Evolutionary conservation across 2,329 filamentous ascomycete species (phyloP).

Genomic region (Fusarium pseudograminearum): DNA sequence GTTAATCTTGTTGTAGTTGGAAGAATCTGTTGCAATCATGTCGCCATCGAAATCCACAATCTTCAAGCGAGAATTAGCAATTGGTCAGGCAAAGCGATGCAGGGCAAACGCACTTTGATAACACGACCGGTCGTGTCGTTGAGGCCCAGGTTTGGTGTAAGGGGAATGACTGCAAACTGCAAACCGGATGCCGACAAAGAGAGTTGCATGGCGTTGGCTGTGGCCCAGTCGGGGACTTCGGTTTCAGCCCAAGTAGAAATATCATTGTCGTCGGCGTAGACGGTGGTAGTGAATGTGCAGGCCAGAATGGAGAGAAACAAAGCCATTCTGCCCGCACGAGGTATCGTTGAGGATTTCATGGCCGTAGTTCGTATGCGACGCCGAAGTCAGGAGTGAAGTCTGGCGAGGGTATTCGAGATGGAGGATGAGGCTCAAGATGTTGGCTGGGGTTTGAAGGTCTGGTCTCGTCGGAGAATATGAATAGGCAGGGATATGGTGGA

Average conservation of each 20-base stretch:
- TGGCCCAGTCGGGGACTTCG: conserved; percentile 56
- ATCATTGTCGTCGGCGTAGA: conserved; percentile 50
- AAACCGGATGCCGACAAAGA: conserved; percentile 50
- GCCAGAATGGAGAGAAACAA: conserved; percentile 41
- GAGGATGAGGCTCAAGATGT: conserved; percentile 13
- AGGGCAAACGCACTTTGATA: conserved; percentile 53
- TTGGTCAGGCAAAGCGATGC: not conserved
- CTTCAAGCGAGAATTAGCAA: conserved; percentile 48
- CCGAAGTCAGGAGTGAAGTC: not conserved
- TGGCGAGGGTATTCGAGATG: not conserved
- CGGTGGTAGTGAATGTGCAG: conserved; percentile 48
- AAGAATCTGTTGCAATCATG: conserved; percentile 58
- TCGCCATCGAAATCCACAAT: conserved; percentile 58
- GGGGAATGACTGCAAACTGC: conserved; percentile 60
- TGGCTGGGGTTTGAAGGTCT: conserved; percentile 16
- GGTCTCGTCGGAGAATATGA: conserved; percentile 31
- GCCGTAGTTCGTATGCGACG: not conserved
- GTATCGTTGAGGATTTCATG: conserved; percentile 31
- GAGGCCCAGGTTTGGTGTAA: conserved; percentile 57
- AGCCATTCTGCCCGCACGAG: conserved; percentile 20
- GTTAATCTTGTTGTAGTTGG: conserved; percentile 57
- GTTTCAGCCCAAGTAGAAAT: conserved; percentile 52
- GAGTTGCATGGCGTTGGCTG: conserved; percentile 57
- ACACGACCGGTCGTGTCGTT: conserved; percentile 54
- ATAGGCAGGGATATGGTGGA: conserved; percentile 30